These are phyloP conservation scores for Xylaria nigripes DNA, from an alignment of 495 filamentous ascomycete species.

Conservation along the genomic window DNA sequence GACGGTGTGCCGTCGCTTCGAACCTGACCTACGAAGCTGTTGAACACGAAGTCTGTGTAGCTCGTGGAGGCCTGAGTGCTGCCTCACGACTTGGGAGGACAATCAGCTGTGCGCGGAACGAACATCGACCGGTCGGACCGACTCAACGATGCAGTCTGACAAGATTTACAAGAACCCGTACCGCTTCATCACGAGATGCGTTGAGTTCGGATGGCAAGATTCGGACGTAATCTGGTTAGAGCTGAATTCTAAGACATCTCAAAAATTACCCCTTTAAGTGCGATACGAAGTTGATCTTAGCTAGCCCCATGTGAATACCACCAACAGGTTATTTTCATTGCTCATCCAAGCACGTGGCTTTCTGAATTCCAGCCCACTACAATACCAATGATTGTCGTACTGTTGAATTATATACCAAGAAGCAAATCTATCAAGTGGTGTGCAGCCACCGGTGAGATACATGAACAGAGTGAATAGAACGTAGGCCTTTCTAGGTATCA, in stretches of 20 bases:
- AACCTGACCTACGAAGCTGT: not conserved
- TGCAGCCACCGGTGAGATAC: too few relatives aligned
- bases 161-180: not conserved
- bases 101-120: not conserved
- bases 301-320: too few relatives aligned
- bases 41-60: not conserved
- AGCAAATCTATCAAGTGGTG: not conserved
- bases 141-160: not conserved
- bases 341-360: too few relatives aligned
- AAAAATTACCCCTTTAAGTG: too few relatives aligned
- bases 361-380: too few relatives aligned
- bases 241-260: too few relatives aligned
- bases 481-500: constrained; percentile 7
- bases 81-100: not conserved
- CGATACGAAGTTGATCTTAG: too few relatives aligned
- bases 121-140: constrained; percentile 3
- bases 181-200: not conserved
- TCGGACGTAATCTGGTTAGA: too few relatives aligned
- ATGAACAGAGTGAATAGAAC: not conserved
- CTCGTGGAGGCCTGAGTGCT: not conserved
- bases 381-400: too few relatives aligned
- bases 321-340: too few relatives aligned
- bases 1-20: not conserved
- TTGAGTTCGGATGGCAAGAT: not conserved
- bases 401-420: too few relatives aligned